Conservation (phyloP, 2,329 filamentous ascomycete genomes). For the Colletotrichum sp. region DNA sequence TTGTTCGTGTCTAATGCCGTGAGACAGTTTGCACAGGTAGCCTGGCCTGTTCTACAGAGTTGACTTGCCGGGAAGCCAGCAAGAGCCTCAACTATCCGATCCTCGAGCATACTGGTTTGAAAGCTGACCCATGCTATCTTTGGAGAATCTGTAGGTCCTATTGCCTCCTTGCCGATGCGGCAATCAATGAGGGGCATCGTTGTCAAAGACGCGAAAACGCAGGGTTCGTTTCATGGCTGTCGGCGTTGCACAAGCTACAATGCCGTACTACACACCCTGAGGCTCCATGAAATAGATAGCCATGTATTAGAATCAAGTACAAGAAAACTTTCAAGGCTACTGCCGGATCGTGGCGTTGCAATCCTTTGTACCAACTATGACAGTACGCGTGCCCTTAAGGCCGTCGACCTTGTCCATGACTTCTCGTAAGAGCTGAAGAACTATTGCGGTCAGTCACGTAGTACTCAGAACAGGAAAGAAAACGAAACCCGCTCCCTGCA, state of each 20-base stretch:
- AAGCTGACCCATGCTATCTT: fast-evolving
- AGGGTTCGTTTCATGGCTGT: background rate
- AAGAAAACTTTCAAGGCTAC: too few relatives aligned
- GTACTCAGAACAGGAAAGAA: too few relatives aligned
- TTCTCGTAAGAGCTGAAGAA: too few relatives aligned
- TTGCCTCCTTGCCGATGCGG: background rate
- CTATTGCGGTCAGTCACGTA: too few relatives aligned
- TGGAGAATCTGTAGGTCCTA: fast-evolving
- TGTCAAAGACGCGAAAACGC: background rate
- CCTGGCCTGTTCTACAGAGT: fast-evolving
- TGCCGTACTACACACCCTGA: background rate
- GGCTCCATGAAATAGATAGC: too few relatives aligned
- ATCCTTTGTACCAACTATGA: too few relatives aligned
- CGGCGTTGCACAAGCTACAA: fast-evolving
- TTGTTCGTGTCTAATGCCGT: fast-evolving
- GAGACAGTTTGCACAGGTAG: fast-evolving
- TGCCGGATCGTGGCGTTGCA: too few relatives aligned
- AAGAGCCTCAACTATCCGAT: fast-evolving
- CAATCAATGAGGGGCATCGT: fast-evolving
- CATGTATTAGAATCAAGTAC: too few relatives aligned
- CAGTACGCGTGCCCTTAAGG: too few relatives aligned
- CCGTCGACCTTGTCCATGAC: too few relatives aligned
- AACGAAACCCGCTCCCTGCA: too few relatives aligned
- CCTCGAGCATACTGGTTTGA: background rate
- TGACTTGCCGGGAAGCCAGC: fast-evolving